Evolutionary conservation across 352 stramenopile genomes (phyloP).

Genomic region (Globisporangium canariense): DNA sequence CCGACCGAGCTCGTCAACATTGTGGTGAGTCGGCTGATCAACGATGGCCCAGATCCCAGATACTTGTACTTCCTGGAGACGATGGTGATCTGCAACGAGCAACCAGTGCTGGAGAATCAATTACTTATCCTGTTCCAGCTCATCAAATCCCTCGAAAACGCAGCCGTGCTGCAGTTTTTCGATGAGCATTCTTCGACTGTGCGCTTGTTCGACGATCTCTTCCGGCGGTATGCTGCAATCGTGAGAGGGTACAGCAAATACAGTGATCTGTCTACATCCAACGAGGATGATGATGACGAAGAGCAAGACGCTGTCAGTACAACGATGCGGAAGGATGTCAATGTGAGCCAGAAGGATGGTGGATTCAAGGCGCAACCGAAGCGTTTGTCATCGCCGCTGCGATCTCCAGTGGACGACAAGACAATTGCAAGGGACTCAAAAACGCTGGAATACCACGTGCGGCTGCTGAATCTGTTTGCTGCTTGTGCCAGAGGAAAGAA

Average conservation of each 20-base stretch:
- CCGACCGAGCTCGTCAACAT: constrained; percentile 56
- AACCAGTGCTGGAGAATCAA: constrained; percentile 61
- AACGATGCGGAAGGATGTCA: background rate
- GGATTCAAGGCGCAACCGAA: background rate
- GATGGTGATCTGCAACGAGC: constrained; percentile 52
- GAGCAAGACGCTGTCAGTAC: background rate
- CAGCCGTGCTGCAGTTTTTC: constrained; percentile 49
- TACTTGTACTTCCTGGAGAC: constrained; percentile 66
- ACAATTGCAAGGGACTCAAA: constrained; percentile 21
- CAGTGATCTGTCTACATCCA: background rate
- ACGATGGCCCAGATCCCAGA: constrained; percentile 38
- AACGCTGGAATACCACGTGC: constrained; percentile 51
- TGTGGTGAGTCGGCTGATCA: constrained; percentile 42
- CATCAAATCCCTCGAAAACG: constrained; percentile 57
- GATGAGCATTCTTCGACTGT: constrained; percentile 34
- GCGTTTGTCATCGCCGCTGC: constrained; percentile 4
- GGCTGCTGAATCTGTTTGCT: constrained; percentile 57
- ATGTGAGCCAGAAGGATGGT: background rate
- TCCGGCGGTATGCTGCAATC: constrained; percentile 22
- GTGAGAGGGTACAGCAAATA: constrained; percentile 13
- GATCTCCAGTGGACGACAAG: constrained; percentile 18
- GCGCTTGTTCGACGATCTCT: constrained; percentile 28
- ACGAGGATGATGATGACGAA: constrained; percentile 3
- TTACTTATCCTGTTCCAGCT: constrained; percentile 65
- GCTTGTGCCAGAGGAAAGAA: constrained; percentile 61